phyloP scores from a whole-genome alignment of 495 filamentous ascomycete species.

The Annulohypoxylon moriforme region DNA sequence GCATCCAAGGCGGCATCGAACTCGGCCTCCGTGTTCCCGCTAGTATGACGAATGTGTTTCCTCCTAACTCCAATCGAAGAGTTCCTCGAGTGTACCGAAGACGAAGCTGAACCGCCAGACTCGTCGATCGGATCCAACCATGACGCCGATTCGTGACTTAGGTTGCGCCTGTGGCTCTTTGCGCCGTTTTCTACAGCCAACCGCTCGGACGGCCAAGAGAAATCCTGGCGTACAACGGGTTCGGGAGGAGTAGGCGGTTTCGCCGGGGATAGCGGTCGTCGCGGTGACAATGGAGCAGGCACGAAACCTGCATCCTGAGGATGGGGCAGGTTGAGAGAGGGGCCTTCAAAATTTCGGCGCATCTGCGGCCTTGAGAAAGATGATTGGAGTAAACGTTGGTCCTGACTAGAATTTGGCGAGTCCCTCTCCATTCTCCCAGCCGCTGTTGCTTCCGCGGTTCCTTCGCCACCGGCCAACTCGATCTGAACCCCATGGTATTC shows the following conservation, averaged over 20 bases:
- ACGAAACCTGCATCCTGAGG: slow-evolving; percentile 64
- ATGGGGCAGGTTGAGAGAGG: slow-evolving; percentile 51
- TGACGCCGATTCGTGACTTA: slow-evolving; percentile 82
- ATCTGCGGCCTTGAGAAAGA: slow-evolving; percentile 60
- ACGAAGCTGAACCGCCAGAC: slow-evolving; percentile 81
- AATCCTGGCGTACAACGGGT: slow-evolving; percentile 54
- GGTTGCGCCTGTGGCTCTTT: slow-evolving; percentile 63
- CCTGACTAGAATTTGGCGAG: slow-evolving; percentile 38
- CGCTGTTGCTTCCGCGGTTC: slow-evolving; percentile 58
- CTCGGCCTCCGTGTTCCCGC: slow-evolving; percentile 85
- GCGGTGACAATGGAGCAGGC: slow-evolving; percentile 74
- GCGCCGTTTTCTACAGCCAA: slow-evolving; percentile 40
- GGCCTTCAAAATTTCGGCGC: slow-evolving; percentile 52
- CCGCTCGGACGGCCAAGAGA: slow-evolving; percentile 53
- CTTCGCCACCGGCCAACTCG: slow-evolving; percentile 63
- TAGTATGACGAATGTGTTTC: slow-evolving; percentile 72
- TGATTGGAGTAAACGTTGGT: slow-evolving; percentile 53
- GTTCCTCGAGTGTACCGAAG: slow-evolving; percentile 83
- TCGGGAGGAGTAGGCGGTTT: slow-evolving; percentile 55
- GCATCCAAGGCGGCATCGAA: slow-evolving; percentile 96
- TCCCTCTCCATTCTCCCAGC: slow-evolving; percentile 57
- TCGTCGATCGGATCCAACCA: slow-evolving; percentile 99
- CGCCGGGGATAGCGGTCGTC: slow-evolving; percentile 59
- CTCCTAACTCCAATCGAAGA: slow-evolving; percentile 75
- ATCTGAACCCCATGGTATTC: slow-evolving; percentile 67